phyloP scores from a whole-genome alignment of 345 rosid genomes.

The Hevea brasiliensis region DNA sequence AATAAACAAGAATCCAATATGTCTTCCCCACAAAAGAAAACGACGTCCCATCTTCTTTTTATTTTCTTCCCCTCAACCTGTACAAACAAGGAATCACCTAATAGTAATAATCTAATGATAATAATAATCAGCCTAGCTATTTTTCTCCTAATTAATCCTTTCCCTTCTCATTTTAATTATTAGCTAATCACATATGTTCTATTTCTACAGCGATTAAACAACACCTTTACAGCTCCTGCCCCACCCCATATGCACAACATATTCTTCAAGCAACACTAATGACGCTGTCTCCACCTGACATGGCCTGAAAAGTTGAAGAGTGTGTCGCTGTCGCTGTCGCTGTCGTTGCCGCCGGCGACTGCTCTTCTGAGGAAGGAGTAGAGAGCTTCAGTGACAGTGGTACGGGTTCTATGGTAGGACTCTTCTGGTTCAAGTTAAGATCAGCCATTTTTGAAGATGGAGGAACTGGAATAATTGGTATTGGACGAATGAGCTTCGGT shows the following conservation, averaged over 20 bases:
- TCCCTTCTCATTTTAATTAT: background rate
- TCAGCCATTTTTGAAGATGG: slow-evolving; percentile 73
- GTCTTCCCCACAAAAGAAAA: slow-evolving; percentile 30
- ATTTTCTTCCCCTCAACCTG: slow-evolving; percentile 12
- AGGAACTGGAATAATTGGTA: slow-evolving; percentile 53
- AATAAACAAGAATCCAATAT: slow-evolving; percentile 20
- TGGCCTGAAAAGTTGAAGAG: slow-evolving; percentile 49
- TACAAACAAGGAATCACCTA: slow-evolving; percentile 38
- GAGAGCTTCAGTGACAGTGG: slow-evolving; percentile 59
- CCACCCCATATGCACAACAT: background rate
- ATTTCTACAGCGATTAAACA: background rate
- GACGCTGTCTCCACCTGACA: slow-evolving; percentile 63
- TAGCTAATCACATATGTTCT: background rate
- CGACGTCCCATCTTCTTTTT: slow-evolving; percentile 29
- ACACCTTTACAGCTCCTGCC: background rate
- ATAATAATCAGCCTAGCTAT: background rate
- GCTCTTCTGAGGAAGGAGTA: slow-evolving; percentile 43
- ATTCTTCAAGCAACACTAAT: slow-evolving; percentile 65
- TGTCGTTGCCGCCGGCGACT: slow-evolving; percentile 38
- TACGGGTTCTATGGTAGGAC: slow-evolving; percentile 27
- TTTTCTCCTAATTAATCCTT: slow-evolving; percentile 6
- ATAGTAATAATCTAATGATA: background rate
- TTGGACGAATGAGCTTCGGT: slow-evolving; percentile 44
- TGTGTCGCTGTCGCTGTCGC: slow-evolving; percentile 23
- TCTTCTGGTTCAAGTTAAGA: slow-evolving; percentile 46